A percentile compares a stretch with the other conserved stretches of the same genome.
Evolutionary conservation across 2,329 filamentous ascomycete genomes (phyloP).

Genomic region (Beauveria caledonica): DNA sequence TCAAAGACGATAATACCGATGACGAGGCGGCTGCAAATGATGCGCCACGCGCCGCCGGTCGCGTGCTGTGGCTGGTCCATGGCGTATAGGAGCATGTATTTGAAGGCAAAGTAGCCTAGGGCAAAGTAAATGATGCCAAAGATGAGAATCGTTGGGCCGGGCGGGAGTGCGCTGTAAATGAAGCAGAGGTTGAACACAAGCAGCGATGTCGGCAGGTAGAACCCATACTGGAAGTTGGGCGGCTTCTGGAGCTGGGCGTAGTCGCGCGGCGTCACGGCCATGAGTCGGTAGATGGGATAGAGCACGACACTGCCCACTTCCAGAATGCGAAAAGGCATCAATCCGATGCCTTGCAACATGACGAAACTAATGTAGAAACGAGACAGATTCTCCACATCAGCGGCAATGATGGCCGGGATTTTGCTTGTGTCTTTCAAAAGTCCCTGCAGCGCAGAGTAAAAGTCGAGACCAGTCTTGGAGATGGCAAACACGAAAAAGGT

Average conservation of each 20-base stretch:
- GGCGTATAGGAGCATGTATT: conserved; percentile 94
- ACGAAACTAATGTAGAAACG: conserved; percentile 92
- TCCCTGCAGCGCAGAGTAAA: conserved; percentile 63
- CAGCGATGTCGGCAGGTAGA: conserved; percentile 86
- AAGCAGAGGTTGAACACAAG: conserved; percentile 92
- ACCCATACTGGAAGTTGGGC: conserved; percentile 88
- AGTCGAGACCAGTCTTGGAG: conserved; percentile 71
- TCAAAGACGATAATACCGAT: conserved; percentile 85
- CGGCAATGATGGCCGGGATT: conserved; percentile 67
- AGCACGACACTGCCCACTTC: conserved; percentile 80
- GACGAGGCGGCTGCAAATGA: conserved; percentile 89
- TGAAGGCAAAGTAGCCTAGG: conserved; percentile 83
- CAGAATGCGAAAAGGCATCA: conserved; percentile 86
- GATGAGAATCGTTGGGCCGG: conserved; percentile 72
- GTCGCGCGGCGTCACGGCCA: conserved; percentile 82
- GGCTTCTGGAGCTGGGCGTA: conserved; percentile 75
- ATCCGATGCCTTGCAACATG: conserved; percentile 83
- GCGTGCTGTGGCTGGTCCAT: conserved; percentile 97
- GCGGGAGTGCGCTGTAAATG: conserved; percentile 81
- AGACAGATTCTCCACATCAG: conserved; percentile 64
- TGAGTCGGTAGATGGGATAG: conserved; percentile 71
- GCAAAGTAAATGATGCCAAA: conserved; percentile 77
- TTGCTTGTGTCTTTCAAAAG: conserved; percentile 70
- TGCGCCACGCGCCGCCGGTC: conserved; percentile 88
- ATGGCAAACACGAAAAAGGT: conserved; percentile 93